A percentile compares a stretch with the other conserved stretches of the same genome.
phyloP scores from a whole-genome alignment of 192 early-diverging fungal genomes.

The Lobosporangium transversale region DNA sequence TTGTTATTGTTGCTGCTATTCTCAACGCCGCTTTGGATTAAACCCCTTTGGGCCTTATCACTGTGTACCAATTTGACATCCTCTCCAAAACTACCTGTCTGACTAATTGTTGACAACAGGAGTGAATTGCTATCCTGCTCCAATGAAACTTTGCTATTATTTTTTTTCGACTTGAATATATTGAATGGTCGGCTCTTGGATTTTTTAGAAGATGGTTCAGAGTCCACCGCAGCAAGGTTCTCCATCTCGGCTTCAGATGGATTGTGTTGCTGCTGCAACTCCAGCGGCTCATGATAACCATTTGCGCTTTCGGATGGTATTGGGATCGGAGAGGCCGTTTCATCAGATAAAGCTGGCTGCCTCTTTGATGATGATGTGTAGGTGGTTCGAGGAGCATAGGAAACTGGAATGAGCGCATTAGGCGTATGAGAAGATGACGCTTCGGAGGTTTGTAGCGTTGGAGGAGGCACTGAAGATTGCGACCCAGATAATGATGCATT shows the following conservation, averaged over 20 bases:
- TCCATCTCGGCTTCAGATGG: neutral
- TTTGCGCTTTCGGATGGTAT: neutral
- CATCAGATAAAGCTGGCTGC: too few relatives aligned
- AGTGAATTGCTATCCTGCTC: conserved; percentile 7
- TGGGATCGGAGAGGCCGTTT: neutral
- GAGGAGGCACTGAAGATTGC: neutral
- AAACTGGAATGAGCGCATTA: conserved; percentile 6
- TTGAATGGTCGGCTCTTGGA: conserved; percentile 28
- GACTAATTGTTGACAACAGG: conserved; percentile 18
- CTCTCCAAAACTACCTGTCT: neutral
- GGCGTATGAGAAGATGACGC: conserved; percentile 4
- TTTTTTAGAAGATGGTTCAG: conserved; percentile 16
- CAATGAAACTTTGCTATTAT: conserved; percentile 6
- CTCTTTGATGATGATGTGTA: conserved; percentile 24
- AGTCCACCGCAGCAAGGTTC: neutral
- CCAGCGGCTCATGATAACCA: too few relatives aligned
- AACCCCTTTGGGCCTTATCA: conserved; percentile 32
- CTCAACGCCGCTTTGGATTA: conserved; percentile 25
- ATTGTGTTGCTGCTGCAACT: conserved; percentile 4
- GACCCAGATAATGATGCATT: neutral
- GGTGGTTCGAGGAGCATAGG: conserved; percentile 24
- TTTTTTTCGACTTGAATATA: conserved; percentile 41
- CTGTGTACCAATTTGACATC: conserved; percentile 26
- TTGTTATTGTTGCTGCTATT: conserved; percentile 1
- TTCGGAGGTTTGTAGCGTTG: neutral